A percentile compares a stretch with the other conserved stretches of the same genome.
Conservation (phyloP, 2,329 filamentous ascomycete genomes). For the Colletotrichum sp. region DNA sequence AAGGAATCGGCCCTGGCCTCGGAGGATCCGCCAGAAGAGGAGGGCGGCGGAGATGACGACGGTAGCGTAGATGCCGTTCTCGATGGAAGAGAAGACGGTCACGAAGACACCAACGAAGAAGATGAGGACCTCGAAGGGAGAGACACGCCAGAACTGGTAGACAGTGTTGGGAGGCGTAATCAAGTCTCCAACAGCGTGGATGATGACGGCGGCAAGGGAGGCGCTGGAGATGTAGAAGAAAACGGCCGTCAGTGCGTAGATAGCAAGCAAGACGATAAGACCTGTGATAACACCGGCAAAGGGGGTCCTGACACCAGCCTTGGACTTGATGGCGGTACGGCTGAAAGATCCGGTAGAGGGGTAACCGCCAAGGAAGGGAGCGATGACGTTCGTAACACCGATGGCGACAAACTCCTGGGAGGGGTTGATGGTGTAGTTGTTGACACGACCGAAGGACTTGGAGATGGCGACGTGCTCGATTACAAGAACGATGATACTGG, state of each 20-base stretch:
- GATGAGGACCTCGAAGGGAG: conserved; percentile 86
- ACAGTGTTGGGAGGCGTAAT: conserved; percentile 90
- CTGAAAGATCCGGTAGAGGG: conserved; percentile 96
- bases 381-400: conserved; percentile 86
- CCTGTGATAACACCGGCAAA: conserved; percentile 90
- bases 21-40: conserved; percentile 82
- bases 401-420: conserved; percentile 97
- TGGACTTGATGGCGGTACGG: conserved; percentile 95
- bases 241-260: conserved; percentile 85
- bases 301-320: conserved; percentile 91
- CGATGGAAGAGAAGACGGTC: conserved; percentile 86
- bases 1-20: conserved; percentile 82
- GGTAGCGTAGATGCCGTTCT: conserved; percentile 90
- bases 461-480: conserved; percentile 98
- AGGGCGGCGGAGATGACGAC: conserved; percentile 78
- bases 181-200: conserved; percentile 92
- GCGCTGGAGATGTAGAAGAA: conserved; percentile 94
- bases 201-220: conserved; percentile 85
- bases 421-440: conserved; percentile 95
- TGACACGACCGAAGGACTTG: conserved; percentile 94
- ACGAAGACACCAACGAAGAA: conserved; percentile 94
- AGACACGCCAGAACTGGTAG: conserved; percentile 95
- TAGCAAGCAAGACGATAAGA: conserved; percentile 82
- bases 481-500: conserved; percentile 89
- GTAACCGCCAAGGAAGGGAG: conserved; percentile 90